A percentile compares a stretch with the other conserved stretches of the same genome.
Evolutionary conservation across 1,284 basidiomycete species (phyloP).

Genomic region (Malassezia yamatoensis): DNA sequence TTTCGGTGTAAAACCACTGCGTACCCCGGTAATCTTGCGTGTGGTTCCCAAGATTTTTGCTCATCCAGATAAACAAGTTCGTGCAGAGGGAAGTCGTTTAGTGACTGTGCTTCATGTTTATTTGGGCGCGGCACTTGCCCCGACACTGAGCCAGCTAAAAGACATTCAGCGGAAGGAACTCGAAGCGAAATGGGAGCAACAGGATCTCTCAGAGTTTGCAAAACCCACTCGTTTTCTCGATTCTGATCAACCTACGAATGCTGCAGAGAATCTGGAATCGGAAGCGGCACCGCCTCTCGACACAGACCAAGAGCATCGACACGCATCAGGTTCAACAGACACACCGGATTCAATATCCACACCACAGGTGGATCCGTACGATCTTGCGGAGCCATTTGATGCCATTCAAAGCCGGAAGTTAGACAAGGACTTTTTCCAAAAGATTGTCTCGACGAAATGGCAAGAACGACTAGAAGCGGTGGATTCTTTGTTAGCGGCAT

Average conservation of each 20-base stretch:
- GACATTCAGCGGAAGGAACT: constrained; percentile 97
- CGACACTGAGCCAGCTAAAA: constrained; percentile 82
- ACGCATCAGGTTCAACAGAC: constrained; percentile 21
- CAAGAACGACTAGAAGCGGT: constrained; percentile 82
- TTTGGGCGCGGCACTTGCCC: constrained; percentile 75
- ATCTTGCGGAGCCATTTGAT: constrained; percentile 76
- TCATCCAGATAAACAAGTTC: constrained; percentile 90
- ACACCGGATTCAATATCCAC: constrained; percentile 41
- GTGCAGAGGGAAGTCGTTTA: constrained; percentile 75
- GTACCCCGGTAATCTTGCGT: constrained; percentile 69
- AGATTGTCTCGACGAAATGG: constrained; percentile 85
- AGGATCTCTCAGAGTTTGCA: constrained; percentile 73
- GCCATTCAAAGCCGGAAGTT: constrained; percentile 59
- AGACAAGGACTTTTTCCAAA: constrained; percentile 49
- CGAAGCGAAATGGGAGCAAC: constrained; percentile 72
- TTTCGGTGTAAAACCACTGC: constrained; percentile 70
- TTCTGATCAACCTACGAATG: constrained; percentile 53
- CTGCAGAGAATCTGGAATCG: constrained; percentile 31
- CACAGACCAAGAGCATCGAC: constrained; percentile 41
- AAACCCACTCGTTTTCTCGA: constrained; percentile 68
- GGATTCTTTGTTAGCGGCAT: constrained; percentile 66
- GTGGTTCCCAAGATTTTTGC: constrained; percentile 82
- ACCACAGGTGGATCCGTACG: constrained; percentile 62
- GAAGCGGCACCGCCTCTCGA: constrained; percentile 49
- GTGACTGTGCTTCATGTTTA: constrained; percentile 72